These are phyloP conservation scores for Saccharum hybrid DNA, from an alignment of 202 grass and related monocot genomes.

Conservation along the genomic window DNA sequence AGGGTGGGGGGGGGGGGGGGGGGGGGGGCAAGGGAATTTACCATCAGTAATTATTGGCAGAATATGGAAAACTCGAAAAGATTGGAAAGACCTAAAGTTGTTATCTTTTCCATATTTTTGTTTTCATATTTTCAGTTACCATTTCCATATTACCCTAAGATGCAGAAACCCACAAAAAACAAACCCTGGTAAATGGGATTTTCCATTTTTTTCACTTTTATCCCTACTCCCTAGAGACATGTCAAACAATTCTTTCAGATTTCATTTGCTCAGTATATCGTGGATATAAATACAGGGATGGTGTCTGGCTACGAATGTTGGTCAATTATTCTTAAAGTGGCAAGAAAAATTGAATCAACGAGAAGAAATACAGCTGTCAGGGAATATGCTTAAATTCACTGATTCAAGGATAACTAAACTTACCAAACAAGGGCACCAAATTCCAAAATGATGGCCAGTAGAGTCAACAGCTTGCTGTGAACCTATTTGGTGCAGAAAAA, in stretches of 20 bases:
- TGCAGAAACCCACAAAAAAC: background rate
- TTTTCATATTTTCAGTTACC: background rate
- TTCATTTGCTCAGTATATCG: background rate
- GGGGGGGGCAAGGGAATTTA: background rate
- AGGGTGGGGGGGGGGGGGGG: too few species aligned
- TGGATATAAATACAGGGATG: background rate
- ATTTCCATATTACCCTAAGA: background rate
- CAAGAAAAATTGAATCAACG: background rate
- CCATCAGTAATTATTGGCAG: background rate
- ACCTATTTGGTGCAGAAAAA: slow-evolving; percentile 60
- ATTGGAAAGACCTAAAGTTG: background rate
- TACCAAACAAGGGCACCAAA: slow-evolving; percentile 96
- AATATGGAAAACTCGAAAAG: background rate
- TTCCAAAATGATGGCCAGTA: slow-evolving; percentile 89
- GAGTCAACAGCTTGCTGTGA: slow-evolving; percentile 88
- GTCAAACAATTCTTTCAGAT: background rate
- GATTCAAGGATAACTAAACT: slow-evolving; percentile 29
- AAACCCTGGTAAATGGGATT: background rate
- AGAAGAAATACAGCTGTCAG: background rate
- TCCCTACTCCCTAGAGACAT: background rate
- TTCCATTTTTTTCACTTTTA: background rate
- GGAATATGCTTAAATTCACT: slow-evolving; percentile 28
- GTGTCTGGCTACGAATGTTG: background rate
- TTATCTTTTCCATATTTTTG: background rate
- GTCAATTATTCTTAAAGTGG: background rate